phyloP scores from a whole-genome alignment of 768 basidiomycete species.

The Psilocybe cubensis region DNA sequence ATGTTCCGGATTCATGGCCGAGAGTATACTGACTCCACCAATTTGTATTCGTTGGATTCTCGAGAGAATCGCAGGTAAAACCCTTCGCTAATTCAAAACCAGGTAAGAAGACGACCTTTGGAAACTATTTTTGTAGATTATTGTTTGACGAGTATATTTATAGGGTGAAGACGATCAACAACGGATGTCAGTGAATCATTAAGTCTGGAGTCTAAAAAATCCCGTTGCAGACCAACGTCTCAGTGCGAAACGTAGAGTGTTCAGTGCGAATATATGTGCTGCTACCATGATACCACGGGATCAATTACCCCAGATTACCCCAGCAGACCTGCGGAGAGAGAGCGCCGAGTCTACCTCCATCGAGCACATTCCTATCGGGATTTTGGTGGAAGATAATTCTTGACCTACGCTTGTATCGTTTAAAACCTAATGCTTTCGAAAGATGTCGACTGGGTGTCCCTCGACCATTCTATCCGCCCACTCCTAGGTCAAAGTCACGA shows the following conservation, averaged over 20 bases:
- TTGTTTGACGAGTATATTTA: too few relatives aligned
- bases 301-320: not conserved
- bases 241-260: too few relatives aligned
- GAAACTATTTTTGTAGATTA: not conserved
- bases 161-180: not conserved
- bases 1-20: constrained; percentile 3
- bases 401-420: not conserved
- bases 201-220: too few relatives aligned
- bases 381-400: constrained; percentile 9
- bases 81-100: not conserved
- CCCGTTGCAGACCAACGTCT: too few relatives aligned
- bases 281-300: not conserved
- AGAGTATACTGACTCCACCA: not conserved
- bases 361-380: constrained; percentile 2
- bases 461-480: not conserved
- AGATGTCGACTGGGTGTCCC: not conserved
- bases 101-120: not conserved
- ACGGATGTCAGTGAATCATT: too few relatives aligned
- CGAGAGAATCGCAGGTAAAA: not conserved
- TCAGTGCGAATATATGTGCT: too few relatives aligned
- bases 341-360: constrained; percentile 8
- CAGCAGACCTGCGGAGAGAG: not conserved
- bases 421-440: not conserved
- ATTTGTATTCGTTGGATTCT: not conserved
- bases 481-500: not conserved